Evolutionary conservation across 495 filamentous ascomycete species (phyloP), one percentile per base, ranked within the genome.

Genomic region (Xylaria palmicola): DNA sequence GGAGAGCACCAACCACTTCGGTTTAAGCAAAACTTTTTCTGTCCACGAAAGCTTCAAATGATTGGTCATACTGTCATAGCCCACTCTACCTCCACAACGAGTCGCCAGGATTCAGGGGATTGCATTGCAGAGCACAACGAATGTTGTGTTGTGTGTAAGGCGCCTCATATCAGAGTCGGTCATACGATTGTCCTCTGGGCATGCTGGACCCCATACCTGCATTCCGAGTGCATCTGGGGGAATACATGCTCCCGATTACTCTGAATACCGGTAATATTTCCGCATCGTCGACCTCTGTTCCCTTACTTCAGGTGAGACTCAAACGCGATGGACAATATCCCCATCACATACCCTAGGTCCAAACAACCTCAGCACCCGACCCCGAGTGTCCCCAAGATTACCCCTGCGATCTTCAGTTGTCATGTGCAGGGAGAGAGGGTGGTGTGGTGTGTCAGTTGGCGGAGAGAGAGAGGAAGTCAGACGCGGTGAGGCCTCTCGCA

Each of bases 251-350:
- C 32, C 26, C 36, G 13, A 15, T 37, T 15, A 13, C 22, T 17
- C 17, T 13, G 44, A 37, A n/a, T 19, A 40, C 15, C 56, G 56
- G 56, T 50, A 49, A 30, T 41, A 6, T 41, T 59, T 59, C 45
- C 56, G 44, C 56, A 37, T 32, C 30, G 19, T 24, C 15, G 12
- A 27, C 43, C 4, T 30, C 22, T 32, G 8, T 20, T 15, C 9
- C 3, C 24, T 29, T 48, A 5, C 2, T 39, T 41, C 56, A 40
- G 39, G 24, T 49, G 37, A 29, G 13, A n/a, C 34, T 24, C 45
- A 50, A 50, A 48, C 43, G 29, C 26, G 55, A 40, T n/a, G 8
- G 29, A 13, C 13, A 13, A 17, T 9, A 22, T 29, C 15, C 32
- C 26, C 17, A 0, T 41, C 15, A 22, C 7, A 1, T 20, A 30